A percentile compares a stretch with the other conserved stretches of the same genome.
phyloP scores from a whole-genome alignment of 371 early-diverging fungal genomes.

The Rhizopus arrhizus region DNA sequence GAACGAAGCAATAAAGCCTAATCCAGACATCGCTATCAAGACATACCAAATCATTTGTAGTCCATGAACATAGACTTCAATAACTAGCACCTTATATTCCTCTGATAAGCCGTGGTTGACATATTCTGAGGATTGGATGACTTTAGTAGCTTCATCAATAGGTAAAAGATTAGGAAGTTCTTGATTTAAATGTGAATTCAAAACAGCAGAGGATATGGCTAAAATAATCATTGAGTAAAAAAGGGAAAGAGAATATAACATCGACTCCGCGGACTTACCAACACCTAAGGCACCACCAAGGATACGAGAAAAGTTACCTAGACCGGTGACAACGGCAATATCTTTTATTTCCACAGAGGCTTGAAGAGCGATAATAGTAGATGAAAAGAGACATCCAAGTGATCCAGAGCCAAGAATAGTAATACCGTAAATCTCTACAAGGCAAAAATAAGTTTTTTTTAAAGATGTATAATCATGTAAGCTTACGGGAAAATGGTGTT shows the following conservation, averaged over 20 bases:
- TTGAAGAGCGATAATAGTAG: constrained; percentile 50
- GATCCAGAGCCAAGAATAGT: constrained; percentile 25
- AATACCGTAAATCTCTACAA: constrained; percentile 16
- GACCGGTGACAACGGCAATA: constrained; percentile 50
- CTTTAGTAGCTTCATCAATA: constrained; percentile 18
- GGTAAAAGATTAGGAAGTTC: constrained; percentile 35
- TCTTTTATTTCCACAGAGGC: constrained; percentile 45
- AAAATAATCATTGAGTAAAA: neutral
- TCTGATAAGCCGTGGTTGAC: constrained; percentile 41
- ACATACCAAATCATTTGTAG: constrained; percentile 46
- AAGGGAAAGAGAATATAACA: no score
- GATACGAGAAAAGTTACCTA: constrained; percentile 49
- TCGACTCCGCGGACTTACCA: neutral
- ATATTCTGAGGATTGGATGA: constrained; percentile 38
- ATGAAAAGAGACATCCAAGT: constrained; percentile 40
- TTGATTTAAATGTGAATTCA: constrained; percentile 37
- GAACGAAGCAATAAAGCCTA: constrained; percentile 27
- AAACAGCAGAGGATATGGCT: constrained; percentile 42
- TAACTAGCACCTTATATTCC: constrained; percentile 26
- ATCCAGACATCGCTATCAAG: constrained; percentile 36
- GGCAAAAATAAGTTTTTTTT: no score
- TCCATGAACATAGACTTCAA: constrained; percentile 30
- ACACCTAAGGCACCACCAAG: constrained; percentile 56
- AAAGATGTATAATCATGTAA: no score
- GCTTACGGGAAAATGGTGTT: constrained; percentile 14